Evolutionary conservation across 306 rosid genomes (phyloP).

Genomic region (Fragaria vesca): DNA sequence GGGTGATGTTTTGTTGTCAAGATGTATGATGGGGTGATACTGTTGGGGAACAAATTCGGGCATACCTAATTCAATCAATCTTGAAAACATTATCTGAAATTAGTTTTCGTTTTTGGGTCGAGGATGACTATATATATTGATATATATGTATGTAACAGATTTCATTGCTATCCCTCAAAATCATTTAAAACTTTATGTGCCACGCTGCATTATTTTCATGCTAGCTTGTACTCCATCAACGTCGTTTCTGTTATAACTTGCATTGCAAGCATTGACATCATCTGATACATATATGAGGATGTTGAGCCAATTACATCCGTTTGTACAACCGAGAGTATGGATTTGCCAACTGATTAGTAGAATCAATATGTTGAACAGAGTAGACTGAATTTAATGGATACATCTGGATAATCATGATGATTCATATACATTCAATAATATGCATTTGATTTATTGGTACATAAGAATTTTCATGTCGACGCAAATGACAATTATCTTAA

Average conservation of each 20-base stretch:
- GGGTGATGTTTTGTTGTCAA: not conserved
- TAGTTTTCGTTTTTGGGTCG: not conserved
- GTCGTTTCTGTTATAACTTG: not conserved
- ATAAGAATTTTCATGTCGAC: not conserved
- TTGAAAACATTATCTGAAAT: not conserved
- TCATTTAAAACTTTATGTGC: slow-evolving; percentile 5
- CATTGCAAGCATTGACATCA: not conserved
- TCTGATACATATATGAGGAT: not conserved
- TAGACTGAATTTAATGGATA: not conserved
- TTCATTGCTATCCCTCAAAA: not conserved
- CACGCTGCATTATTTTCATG: slow-evolving; percentile 12
- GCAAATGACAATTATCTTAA: too few species aligned
- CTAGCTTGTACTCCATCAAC: not conserved
- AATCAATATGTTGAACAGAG: not conserved
- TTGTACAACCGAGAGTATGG: not conserved
- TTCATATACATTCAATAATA: not conserved
- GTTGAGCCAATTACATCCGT: slow-evolving; percentile 4
- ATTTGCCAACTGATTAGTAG: not conserved
- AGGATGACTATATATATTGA: not conserved
- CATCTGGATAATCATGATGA: not conserved
- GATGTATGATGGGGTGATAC: not conserved
- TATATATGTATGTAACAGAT: not conserved
- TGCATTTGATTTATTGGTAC: not conserved
- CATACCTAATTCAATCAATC: not conserved
- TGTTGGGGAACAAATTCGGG: not conserved